phyloP scores from a whole-genome alignment of 2,329 filamentous ascomycete genomes.

The Aspergillus terreus region DNA sequence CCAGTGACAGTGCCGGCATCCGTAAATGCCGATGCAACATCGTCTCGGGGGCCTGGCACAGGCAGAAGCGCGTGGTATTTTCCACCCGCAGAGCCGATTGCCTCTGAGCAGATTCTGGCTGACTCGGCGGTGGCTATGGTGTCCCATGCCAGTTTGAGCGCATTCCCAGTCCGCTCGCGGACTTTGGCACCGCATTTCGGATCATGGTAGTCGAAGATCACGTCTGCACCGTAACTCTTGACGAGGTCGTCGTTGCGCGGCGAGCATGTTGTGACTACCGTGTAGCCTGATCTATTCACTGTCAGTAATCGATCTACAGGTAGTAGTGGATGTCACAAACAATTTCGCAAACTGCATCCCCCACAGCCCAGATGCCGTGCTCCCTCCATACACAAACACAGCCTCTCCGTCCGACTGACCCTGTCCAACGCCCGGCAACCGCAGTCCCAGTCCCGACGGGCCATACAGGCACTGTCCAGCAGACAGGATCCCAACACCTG shows the following conservation, averaged over 20 bases:
- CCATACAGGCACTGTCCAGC: constrained; percentile 5
- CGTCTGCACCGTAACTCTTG: constrained; percentile 25
- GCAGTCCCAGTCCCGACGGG: neutral
- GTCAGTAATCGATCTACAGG: neutral
- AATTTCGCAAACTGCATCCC: constrained; percentile 6
- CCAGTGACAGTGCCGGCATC: constrained; percentile 20
- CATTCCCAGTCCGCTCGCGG: constrained; percentile 16
- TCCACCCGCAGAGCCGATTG: constrained; percentile 16
- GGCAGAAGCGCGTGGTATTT: constrained; percentile 17
- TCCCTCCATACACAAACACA: constrained; percentile 7
- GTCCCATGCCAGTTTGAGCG: constrained; percentile 17
- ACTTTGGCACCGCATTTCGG: constrained; percentile 17
- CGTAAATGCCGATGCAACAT: constrained; percentile 18
- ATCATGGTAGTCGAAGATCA: constrained; percentile 32
- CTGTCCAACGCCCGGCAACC: neutral
- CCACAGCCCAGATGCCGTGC: constrained; percentile 1
- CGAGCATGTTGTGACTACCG: neutral
- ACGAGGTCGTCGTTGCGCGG: constrained; percentile 11
- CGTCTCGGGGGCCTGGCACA: constrained; percentile 12
- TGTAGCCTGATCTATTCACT: neutral
- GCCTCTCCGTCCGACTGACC: neutral
- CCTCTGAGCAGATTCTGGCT: constrained; percentile 16
- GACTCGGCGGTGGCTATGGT: constrained; percentile 18
- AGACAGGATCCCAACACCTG: constrained; percentile 26
- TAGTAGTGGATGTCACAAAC: neutral